phyloP scores from a whole-genome alignment of 2,329 filamentous ascomycete species.

The Epichloe typhina region DNA sequence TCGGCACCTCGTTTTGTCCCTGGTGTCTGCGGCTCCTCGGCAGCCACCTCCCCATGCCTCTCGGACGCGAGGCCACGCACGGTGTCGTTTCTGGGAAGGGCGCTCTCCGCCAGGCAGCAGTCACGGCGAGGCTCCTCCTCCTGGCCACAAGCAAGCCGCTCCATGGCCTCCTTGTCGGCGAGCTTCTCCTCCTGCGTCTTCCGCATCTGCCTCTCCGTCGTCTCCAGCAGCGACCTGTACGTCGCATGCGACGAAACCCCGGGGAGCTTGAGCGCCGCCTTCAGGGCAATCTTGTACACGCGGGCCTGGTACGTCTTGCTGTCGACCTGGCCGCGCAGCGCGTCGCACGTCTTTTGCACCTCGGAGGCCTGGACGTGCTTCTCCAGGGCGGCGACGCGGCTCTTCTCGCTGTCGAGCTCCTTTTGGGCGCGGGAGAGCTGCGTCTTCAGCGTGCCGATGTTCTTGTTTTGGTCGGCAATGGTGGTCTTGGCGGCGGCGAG shows the following conservation, averaged over 20 bases:
- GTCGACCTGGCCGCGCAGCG: neutral
- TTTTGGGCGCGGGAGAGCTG: neutral
- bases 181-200: neutral
- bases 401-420: neutral
- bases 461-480: neutral
- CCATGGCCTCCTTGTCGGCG: neutral
- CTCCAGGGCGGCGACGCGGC: neutral
- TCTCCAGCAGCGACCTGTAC: neutral
- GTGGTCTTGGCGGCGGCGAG: neutral
- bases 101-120: neutral
- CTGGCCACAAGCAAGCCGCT: neutral
- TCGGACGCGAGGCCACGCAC: neutral
- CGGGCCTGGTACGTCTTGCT: neutral
- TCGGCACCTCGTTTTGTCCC: too few relatives aligned
- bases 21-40: neutral
- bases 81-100: neutral
- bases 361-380: neutral
- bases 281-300: constrained; percentile 5
- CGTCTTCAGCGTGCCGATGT: neutral
- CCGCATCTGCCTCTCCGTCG: constrained; percentile 1
- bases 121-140: neutral
- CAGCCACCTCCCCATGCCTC: neutral
- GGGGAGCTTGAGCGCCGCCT: constrained; percentile 4
- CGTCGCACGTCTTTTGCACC: neutral
- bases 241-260: neutral